A percentile compares a stretch with the other conserved stretches of the same genome.
Conservation (phyloP, 2,329 filamentous ascomycete species). For the Fragosphaeria purpurea region DNA sequence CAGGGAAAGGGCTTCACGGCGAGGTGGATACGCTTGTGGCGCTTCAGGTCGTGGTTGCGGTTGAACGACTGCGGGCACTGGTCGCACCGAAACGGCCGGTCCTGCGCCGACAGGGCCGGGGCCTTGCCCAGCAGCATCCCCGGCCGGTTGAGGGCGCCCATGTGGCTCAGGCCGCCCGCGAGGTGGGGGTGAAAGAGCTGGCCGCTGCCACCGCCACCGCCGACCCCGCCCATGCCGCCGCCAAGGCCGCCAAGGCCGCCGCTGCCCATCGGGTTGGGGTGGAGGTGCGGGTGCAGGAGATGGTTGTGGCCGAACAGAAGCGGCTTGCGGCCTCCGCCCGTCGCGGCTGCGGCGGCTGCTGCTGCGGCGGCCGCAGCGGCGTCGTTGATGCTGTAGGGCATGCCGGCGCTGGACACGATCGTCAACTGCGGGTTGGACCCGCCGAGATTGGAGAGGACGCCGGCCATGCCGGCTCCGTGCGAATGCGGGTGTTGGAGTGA, state of each 20-base stretch:
- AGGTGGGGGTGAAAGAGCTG: too few relatives aligned
- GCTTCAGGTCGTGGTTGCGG: slow-evolving; percentile 89
- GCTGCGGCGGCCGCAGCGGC: background rate
- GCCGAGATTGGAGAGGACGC: slow-evolving; percentile 9
- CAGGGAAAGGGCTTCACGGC: slow-evolving; percentile 95
- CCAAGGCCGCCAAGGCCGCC: too few relatives aligned
- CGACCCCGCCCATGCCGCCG: too few relatives aligned
- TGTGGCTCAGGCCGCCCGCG: too few relatives aligned
- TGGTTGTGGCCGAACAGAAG: slow-evolving; percentile 10
- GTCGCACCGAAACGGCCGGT: slow-evolving; percentile 91
- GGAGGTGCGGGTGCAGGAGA: slow-evolving; percentile 21
- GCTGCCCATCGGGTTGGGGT: background rate
- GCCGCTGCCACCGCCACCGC: too few relatives aligned
- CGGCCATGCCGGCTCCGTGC: slow-evolving; percentile 2
- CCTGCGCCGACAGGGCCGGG: slow-evolving; percentile 41
- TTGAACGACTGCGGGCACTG: slow-evolving; percentile 90
- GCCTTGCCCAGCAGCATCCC: slow-evolving; percentile 32
- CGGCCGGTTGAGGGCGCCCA: slow-evolving; percentile 42
- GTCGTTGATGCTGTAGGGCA: slow-evolving; percentile 3
- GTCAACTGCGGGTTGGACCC: slow-evolving; percentile 8
- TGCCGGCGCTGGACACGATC: slow-evolving; percentile 2
- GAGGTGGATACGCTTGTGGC: slow-evolving; percentile 90
- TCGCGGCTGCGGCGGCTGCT: background rate
- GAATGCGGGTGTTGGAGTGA: slow-evolving; percentile 5
- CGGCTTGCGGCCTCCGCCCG: background rate